A percentile compares a stretch with the other conserved stretches of the same genome.
Conservation (phyloP, 768 basidiomycete genomes). For the Lepiota brunneoincarnata region DNA sequence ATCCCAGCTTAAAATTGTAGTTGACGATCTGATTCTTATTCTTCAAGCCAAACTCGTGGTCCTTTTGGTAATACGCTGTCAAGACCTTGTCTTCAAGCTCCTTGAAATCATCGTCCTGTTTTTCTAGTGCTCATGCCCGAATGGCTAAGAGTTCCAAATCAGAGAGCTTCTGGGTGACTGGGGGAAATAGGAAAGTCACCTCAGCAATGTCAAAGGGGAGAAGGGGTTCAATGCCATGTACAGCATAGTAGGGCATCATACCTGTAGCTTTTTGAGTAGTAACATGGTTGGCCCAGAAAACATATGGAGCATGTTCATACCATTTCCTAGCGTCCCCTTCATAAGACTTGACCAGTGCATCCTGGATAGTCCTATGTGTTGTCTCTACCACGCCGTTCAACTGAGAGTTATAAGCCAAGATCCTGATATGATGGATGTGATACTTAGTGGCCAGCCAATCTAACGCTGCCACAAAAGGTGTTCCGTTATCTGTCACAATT, state of each 20-base stretch:
- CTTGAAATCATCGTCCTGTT: slow-evolving; percentile 14
- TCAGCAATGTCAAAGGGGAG: no score
- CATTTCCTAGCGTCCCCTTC: slow-evolving; percentile 25
- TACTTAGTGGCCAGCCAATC: no score
- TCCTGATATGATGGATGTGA: slow-evolving; percentile 31
- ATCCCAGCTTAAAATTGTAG: slow-evolving; percentile 26
- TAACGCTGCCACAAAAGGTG: slow-evolving; percentile 23
- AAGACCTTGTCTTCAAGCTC: slow-evolving; percentile 12
- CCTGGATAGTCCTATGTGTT: slow-evolving; percentile 19
- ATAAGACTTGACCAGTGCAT: slow-evolving; percentile 23
- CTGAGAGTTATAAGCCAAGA: slow-evolving; percentile 21
- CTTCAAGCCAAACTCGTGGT: slow-evolving; percentile 23
- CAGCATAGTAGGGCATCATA: slow-evolving; percentile 28
- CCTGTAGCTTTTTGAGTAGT: slow-evolving; percentile 24
- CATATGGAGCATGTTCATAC: slow-evolving; percentile 17
- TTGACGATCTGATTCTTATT: slow-evolving; percentile 20
- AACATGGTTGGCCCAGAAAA: slow-evolving; percentile 29
- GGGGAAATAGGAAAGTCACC: slow-evolving; percentile 17
- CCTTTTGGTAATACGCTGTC: slow-evolving; percentile 2
- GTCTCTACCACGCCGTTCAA: slow-evolving; percentile 32
- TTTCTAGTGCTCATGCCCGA: slow-evolving; percentile 15
- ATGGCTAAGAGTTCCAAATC: slow-evolving; percentile 13
- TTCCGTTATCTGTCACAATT: slow-evolving; percentile 38
- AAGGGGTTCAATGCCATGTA: slow-evolving; percentile 25
- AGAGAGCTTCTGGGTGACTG: slow-evolving; percentile 5